Percentiles rank a stretch among this genome's conserved stretches.
phyloP scores from a whole-genome alignment of 2,329 filamentous ascomycete genomes.

The Pseudocercospora musae region DNA sequence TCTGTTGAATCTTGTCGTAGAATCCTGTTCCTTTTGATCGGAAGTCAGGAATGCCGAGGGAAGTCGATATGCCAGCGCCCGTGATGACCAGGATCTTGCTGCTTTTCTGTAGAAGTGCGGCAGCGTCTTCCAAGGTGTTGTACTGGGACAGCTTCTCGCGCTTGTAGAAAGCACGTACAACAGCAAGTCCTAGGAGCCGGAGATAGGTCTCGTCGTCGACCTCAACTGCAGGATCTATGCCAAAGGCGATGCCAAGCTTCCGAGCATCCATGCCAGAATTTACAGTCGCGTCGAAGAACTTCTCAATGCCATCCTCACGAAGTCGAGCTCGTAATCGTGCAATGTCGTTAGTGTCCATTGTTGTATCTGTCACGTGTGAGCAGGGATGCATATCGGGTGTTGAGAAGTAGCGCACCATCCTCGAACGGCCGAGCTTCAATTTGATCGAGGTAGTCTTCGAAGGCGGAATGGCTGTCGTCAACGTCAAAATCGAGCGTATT shows the following conservation, averaged over 20 bases:
- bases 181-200: conserved; percentile 68
- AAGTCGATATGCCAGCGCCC: conserved; percentile 94
- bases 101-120: conserved; percentile 67
- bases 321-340: conserved; percentile 41
- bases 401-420: neutral
- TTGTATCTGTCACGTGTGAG: conserved; percentile 17
- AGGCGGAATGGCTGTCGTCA: conserved; percentile 10
- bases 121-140: conserved; percentile 86
- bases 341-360: conserved; percentile 12
- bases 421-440: conserved; percentile 9
- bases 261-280: conserved; percentile 69
- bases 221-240: conserved; percentile 62
- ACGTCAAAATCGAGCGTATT: neutral
- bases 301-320: conserved; percentile 70
- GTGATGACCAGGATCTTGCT: conserved; percentile 91
- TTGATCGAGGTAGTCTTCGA: conserved; percentile 14
- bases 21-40: conserved; percentile 89
- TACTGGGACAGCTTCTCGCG: conserved; percentile 74
- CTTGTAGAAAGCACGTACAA: conserved; percentile 76
- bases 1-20: conserved; percentile 76
- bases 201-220: conserved; percentile 71
- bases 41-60: conserved; percentile 94
- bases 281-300: conserved; percentile 72
- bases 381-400: neutral
- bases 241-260: conserved; percentile 83